A percentile compares a stretch with the other conserved stretches of the same genome.
These are phyloP conservation scores for Phytophthora lateralis DNA, from an alignment of 352 stramenopile species.

Conservation along the genomic window DNA sequence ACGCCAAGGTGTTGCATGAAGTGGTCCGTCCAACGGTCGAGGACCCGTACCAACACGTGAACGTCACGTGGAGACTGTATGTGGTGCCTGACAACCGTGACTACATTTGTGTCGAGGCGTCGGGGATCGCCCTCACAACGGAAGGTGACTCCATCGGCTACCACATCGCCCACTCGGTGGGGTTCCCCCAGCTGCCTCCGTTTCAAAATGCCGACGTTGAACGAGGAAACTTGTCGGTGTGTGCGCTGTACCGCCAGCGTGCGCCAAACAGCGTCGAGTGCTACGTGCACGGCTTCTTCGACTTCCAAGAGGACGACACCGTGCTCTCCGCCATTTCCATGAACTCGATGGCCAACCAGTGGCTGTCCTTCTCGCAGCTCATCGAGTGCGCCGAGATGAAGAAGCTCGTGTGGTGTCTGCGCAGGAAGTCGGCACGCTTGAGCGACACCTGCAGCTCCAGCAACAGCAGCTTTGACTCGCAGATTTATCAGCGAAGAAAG, in stretches of 20 bases:
- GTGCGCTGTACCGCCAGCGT: conserved; percentile 32
- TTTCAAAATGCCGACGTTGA: conserved; percentile 34
- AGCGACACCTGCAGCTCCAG: conserved; percentile 19
- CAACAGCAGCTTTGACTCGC: conserved; percentile 19
- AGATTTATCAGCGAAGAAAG: conserved; percentile 6
- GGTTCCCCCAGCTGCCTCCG: conserved; percentile 41
- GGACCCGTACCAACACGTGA: conserved; percentile 45
- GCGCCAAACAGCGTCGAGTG: conserved; percentile 29
- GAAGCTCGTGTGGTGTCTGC: conserved; percentile 37
- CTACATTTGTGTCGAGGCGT: conserved; percentile 50
- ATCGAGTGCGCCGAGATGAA: conserved; percentile 36
- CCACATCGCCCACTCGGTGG: conserved; percentile 54
- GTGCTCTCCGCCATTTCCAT: conserved; percentile 33
- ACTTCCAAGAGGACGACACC: conserved; percentile 33
- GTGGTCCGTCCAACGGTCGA: conserved; percentile 21
- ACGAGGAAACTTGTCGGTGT: conserved; percentile 39
- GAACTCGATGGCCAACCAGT: conserved; percentile 38
- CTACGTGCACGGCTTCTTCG: conserved; percentile 37
- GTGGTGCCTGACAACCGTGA: conserved; percentile 34
- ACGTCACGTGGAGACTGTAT: conserved; percentile 44
- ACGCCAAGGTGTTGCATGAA: conserved; percentile 28
- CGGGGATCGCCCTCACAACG: conserved; percentile 25
- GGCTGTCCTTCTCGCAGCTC: conserved; percentile 32
- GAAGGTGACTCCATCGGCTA: conserved; percentile 43
- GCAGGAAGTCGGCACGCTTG: conserved; percentile 20